Evolutionary conservation across 148 eudicot genomes (phyloP), one percentile per base, ranked within the genome.

Genomic region (Linanthus parryae): DNA sequence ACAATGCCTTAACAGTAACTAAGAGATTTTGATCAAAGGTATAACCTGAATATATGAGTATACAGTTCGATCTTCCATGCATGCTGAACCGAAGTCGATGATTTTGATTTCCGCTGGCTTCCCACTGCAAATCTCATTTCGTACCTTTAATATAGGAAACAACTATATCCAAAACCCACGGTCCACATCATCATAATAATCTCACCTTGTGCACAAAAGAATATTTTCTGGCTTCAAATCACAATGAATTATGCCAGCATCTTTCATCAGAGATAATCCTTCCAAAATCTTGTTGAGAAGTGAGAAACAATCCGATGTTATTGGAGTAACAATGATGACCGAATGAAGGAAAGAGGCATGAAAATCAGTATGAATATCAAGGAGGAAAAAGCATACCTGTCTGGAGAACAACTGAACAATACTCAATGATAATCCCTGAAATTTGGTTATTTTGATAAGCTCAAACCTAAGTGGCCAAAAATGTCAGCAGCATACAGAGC

Each of bases 1-100:
- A 48, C 26, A 16, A 44, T 19, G 37, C 25, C 25, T 15, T 14
- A 21, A 33, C 15, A 20, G 2, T 46, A 45, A 59, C 44, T 23
- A 48, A 21, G 48, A n/a, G 30, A 23, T 35, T 7, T 19, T 22
- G 27, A 15, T 22, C 23, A 5, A 65, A 34, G 52, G 19, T 44
- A 49, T n/a, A 49, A 80, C 98, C 98, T 92, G 98, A 61, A 92
- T 92, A 71, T 92, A 92, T 47, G 98, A 92, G 76, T 92, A 92
- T 52, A 92, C 96, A 52, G 98, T 92, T 16, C 83, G 75, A 63
- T 84, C 81, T 59, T 92, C 96, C 96, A 77, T 82, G 74, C 98
- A 92, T 21, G 98, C 98, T 54, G 98, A 92, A 61, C 98, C 98
- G 55, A 92, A 92, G 74, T 92, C 98, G 23, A 92, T 92, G 52